phyloP scores from a whole-genome alignment of 257 asterid species.

The Ballota nigra region DNA sequence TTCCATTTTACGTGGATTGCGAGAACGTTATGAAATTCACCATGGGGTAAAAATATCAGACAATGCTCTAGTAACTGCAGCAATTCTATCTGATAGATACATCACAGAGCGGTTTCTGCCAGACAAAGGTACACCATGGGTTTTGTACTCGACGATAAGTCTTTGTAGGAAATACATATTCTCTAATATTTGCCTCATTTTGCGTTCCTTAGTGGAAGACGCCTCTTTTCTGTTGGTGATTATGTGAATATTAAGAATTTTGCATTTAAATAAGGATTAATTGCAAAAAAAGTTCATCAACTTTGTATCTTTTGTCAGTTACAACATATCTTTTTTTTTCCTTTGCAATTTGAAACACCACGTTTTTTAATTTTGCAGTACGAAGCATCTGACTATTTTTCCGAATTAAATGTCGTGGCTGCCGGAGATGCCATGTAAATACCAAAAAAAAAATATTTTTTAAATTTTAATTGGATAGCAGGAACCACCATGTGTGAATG shows the following conservation, averaged over 20 bases:
- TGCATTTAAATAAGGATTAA: too few relatives aligned
- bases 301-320: too few relatives aligned
- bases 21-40: constrained; percentile 91
- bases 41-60: constrained; percentile 94
- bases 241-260: not conserved
- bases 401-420: too few relatives aligned
- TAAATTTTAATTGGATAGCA: too few relatives aligned
- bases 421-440: too few relatives aligned
- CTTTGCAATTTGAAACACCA: too few relatives aligned
- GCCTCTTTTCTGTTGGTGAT: not conserved
- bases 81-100: constrained; percentile 79
- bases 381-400: too few relatives aligned
- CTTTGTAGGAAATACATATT: not conserved
- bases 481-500: too few relatives aligned
- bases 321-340: too few relatives aligned
- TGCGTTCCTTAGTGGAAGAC: not conserved
- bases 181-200: not conserved
- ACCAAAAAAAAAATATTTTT: too few relatives aligned
- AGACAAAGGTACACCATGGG: constrained; percentile 64
- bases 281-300: too few relatives aligned
- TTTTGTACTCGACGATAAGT: not conserved
- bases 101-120: constrained; percentile 93
- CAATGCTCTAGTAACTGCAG: constrained; percentile 88
- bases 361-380: too few relatives aligned
- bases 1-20: constrained; percentile 92